A percentile compares a stretch with the other conserved stretches of the same genome.
Conservation (phyloP, 2,329 filamentous ascomycete species). For the Setomelanomma holmii region DNA sequence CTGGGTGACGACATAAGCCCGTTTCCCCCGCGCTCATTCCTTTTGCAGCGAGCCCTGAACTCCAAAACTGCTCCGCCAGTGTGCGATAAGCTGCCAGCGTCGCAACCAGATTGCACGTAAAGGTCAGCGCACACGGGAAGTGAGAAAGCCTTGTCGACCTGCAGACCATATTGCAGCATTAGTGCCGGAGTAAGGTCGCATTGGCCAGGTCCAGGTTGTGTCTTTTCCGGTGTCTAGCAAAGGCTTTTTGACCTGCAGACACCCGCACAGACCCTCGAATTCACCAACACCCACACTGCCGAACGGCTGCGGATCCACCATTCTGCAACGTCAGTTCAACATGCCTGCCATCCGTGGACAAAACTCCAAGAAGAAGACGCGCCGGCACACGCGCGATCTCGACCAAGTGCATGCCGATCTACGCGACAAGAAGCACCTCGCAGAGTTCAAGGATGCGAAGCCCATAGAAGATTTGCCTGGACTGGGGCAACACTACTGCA, state of each 20-base stretch:
- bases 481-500: conserved; percentile 84
- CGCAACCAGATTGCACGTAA: not conserved
- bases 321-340: conserved; percentile 22
- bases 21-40: conserved; percentile 5
- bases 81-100: conserved; percentile 10
- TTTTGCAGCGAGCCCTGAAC: conserved; percentile 4
- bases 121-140: not conserved
- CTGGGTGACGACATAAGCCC: conserved; percentile 9
- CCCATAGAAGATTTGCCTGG: conserved; percentile 86
- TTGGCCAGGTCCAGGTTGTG: conserved; percentile 16
- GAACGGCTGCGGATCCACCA: conserved; percentile 35
- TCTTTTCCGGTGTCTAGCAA: not conserved
- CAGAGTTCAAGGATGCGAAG: conserved; percentile 79
- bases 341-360: conserved; percentile 60
- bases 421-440: conserved; percentile 77
- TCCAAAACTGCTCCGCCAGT: conserved; percentile 16
- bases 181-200: conserved; percentile 13
- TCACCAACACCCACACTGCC: conserved; percentile 22
- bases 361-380: conserved; percentile 58
- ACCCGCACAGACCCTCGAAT: no score
- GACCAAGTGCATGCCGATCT: conserved; percentile 92
- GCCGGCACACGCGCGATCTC: conserved; percentile 72
- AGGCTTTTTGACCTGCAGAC: no score
- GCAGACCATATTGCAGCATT: conserved; percentile 28
- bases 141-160: conserved; percentile 17